Evolutionary conservation across 73 alveolate genomes (phyloP).

Genomic region (Tetrahymena borealis): DNA sequence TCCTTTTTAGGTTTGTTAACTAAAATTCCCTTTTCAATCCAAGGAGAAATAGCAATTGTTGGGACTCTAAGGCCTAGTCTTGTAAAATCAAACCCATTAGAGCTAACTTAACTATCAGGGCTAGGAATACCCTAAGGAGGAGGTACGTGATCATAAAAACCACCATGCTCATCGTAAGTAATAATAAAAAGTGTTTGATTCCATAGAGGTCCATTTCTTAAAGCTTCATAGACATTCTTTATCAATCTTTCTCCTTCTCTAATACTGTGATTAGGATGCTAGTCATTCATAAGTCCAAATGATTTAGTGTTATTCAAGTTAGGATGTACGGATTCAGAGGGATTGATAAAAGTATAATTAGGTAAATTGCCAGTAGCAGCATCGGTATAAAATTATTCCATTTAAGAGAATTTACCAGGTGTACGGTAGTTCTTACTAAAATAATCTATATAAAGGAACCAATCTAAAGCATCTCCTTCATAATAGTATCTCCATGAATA

Average conservation of each 20-base stretch:
- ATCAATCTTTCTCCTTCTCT: constrained; percentile 9
- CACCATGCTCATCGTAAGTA: not conserved
- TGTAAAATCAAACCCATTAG: not conserved
- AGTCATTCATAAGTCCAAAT: not conserved
- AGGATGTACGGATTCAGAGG: not conserved
- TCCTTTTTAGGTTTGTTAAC: not conserved
- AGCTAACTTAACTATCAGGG: not conserved
- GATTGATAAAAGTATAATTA: not conserved
- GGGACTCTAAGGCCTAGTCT: not conserved
- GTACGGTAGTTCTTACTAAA: not conserved
- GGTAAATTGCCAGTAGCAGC: constrained; percentile 5
- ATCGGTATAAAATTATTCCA: constrained; percentile 4
- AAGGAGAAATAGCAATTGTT: not conserved
- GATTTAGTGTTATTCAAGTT: not conserved
- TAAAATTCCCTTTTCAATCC: not conserved
- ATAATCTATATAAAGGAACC: constrained; percentile 2
- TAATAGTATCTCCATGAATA: not conserved
- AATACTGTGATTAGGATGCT: constrained; percentile 1
- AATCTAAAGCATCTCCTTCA: not conserved
- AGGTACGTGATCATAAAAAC: not conserved
- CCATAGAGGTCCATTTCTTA: constrained; percentile 9
- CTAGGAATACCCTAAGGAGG: not conserved
- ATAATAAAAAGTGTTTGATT: not conserved
- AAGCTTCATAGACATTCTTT: constrained; percentile 1
- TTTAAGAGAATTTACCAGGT: not conserved